Conservation (phyloP, 2,329 filamentous ascomycete genomes). For the Lachnellula arida region DNA sequence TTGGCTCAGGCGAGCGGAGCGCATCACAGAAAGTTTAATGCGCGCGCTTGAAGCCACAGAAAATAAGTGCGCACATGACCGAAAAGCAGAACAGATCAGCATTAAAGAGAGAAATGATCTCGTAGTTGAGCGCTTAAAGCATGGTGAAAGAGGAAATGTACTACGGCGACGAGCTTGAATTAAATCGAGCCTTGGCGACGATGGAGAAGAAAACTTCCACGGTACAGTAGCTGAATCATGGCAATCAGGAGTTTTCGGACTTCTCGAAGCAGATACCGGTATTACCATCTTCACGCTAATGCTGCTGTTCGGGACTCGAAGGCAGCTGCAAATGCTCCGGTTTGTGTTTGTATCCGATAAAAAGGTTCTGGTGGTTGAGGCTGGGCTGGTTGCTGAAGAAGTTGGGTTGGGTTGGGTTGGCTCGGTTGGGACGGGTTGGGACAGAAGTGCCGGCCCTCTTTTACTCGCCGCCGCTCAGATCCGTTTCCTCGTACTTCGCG, state of each 20-base stretch:
- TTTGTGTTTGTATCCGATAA: neutral
- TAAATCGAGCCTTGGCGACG: neutral
- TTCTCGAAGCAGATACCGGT: neutral
- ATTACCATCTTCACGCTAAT: no score
- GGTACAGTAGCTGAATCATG: neutral
- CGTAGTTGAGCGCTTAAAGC: constrained; percentile 16
- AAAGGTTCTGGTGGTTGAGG: no score
- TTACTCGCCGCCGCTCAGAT: neutral
- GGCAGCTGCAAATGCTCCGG: neutral
- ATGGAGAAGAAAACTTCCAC: neutral
- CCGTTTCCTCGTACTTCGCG: no score
- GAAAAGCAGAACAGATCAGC: constrained; percentile 6
- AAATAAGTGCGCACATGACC: constrained; percentile 15
- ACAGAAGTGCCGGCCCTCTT: neutral
- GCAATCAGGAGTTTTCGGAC: neutral
- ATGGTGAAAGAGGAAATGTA: neutral
- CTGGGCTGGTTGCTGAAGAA: neutral
- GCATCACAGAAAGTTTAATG: constrained; percentile 1
- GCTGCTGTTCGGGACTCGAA: neutral
- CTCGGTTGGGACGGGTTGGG: no score
- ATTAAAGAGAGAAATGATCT: constrained; percentile 10
- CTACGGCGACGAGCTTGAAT: neutral
- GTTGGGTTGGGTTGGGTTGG: no score
- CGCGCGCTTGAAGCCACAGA: constrained; percentile 19
- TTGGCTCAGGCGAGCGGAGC: constrained; percentile 7